Percentiles rank a stretch among this genome's conserved stretches.
Evolutionary conservation across 1,139 yeast species (phyloP).

Genomic region (Pichia sp.): DNA sequence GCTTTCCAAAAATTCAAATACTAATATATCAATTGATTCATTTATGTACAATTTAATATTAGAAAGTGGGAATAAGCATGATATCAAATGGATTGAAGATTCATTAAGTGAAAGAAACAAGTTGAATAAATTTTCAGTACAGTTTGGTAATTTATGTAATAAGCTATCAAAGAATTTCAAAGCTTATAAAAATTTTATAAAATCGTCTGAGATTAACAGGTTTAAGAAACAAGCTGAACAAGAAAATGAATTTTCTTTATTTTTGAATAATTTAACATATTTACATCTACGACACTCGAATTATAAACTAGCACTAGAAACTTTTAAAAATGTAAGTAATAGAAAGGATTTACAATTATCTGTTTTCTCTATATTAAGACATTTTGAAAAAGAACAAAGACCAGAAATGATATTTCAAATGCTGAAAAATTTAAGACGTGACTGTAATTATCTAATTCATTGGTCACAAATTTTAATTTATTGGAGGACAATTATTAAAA

Average conservation of each 20-base stretch:
- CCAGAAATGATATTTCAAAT: slow-evolving; percentile 14
- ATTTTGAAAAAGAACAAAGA: slow-evolving; percentile 15
- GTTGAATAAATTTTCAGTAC: slow-evolving; percentile 11
- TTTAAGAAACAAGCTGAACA: slow-evolving; percentile 4
- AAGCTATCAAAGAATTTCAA: slow-evolving; percentile 6
- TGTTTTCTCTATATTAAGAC: slow-evolving; percentile 11
- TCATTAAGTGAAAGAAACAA: slow-evolving; percentile 13
- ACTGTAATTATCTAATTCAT: slow-evolving; percentile 9
- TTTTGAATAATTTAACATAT: slow-evolving; percentile 16
- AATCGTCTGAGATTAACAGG: slow-evolving; percentile 3
- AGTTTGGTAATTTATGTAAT: slow-evolving; percentile 13
- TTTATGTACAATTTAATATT: slow-evolving; percentile 18
- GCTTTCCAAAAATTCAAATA: slow-evolving; percentile 17
- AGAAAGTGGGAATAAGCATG: slow-evolving; percentile 17
- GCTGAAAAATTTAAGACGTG: slow-evolving; percentile 6
- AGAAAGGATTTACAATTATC: slow-evolving; percentile 11
- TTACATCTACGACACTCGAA: slow-evolving; percentile 16
- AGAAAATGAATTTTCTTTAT: slow-evolving; percentile 9
- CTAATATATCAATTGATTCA: slow-evolving; percentile 21
- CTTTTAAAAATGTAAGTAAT: slow-evolving; percentile 6
- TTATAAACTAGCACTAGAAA: slow-evolving; percentile 10
- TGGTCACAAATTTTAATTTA: slow-evolving; percentile 14
- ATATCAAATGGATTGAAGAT: slow-evolving; percentile 20
- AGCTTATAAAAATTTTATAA: slow-evolving; percentile 8
- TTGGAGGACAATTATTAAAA: slow-evolving; percentile 20